These are phyloP conservation scores for Boeremia exigua DNA, from an alignment of 2,329 filamentous ascomycete genomes.

Conservation along the genomic window DNA sequence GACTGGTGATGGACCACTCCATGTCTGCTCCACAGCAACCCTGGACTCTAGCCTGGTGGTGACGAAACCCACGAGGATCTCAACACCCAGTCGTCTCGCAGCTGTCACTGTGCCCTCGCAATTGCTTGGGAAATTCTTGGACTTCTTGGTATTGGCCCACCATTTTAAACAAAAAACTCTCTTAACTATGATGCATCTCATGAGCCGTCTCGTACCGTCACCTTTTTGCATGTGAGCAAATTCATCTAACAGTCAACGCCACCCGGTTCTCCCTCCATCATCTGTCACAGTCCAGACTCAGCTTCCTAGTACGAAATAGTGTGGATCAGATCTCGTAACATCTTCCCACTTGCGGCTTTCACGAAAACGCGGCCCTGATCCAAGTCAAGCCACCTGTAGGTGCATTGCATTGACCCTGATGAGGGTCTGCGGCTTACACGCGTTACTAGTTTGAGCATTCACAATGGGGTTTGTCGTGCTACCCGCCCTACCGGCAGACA, in stretches of 20 bases:
- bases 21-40: constrained; percentile 7
- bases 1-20: constrained; percentile 2
- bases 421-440: neutral
- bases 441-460: neutral
- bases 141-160: constrained; percentile 6
- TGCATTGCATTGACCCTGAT: neutral
- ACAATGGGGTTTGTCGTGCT: constrained; percentile 49
- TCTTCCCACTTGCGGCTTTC: neutral
- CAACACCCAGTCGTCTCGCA: neutral
- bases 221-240: neutral
- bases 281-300: neutral
- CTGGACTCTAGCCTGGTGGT: constrained; percentile 3
- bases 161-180: neutral
- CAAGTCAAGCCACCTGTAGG: constrained; percentile 1
- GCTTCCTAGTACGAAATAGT: neutral
- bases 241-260: neutral
- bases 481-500: constrained; percentile 56
- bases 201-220: neutral
- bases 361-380: neutral
- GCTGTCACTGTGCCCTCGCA: neutral
- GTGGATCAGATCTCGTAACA: constrained; percentile 1
- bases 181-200: neutral
- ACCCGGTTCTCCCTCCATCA: neutral
- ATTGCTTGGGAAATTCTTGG: constrained; percentile 9
- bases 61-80: constrained; percentile 1